phyloP scores from a whole-genome alignment of 768 basidiomycete species.

The Boletus pseudopeckii region DNA sequence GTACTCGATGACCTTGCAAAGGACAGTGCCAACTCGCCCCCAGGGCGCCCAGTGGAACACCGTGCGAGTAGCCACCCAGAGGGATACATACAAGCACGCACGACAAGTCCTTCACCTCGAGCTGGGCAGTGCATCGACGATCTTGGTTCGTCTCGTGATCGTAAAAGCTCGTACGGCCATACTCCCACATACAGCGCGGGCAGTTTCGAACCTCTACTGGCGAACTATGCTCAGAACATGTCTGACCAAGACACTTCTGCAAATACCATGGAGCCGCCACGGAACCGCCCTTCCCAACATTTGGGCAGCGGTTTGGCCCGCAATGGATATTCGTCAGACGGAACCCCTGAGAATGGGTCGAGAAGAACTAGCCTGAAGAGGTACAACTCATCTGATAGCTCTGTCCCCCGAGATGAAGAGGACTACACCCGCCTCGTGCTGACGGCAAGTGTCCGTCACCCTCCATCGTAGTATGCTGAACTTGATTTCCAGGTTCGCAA shows the following conservation, averaged over 20 bases:
- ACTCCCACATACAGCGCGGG: conserved; percentile 49
- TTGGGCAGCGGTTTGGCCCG: background rate
- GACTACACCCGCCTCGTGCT: conserved; percentile 57
- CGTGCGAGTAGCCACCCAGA: conserved; percentile 14
- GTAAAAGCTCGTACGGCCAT: conserved; percentile 37
- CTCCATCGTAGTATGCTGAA: conserved; percentile 8
- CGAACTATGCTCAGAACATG: conserved; percentile 36
- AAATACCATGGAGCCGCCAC: conserved; percentile 26
- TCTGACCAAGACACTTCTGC: conserved; percentile 19
- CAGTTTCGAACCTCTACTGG: conserved; percentile 60
- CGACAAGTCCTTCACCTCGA: conserved; percentile 45
- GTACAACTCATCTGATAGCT: conserved; percentile 21
- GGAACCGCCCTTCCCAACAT: conserved; percentile 21
- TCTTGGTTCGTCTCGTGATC: conserved; percentile 27
- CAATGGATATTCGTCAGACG: conserved; percentile 13
- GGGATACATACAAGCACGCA: conserved; percentile 47
- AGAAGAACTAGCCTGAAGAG: conserved; percentile 22
- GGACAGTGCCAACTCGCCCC: conserved; percentile 49
- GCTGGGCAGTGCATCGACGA: conserved; percentile 18
- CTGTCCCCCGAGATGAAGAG: conserved; percentile 45
- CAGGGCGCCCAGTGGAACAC: conserved; percentile 35
- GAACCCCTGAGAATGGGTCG: conserved; percentile 26
- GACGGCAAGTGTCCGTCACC: conserved; percentile 38
- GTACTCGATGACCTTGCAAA: conserved; percentile 18
- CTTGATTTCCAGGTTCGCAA: conserved; percentile 49